phyloP scores from a whole-genome alignment of 345 rosid genomes.

The Isatis tinctoria region DNA sequence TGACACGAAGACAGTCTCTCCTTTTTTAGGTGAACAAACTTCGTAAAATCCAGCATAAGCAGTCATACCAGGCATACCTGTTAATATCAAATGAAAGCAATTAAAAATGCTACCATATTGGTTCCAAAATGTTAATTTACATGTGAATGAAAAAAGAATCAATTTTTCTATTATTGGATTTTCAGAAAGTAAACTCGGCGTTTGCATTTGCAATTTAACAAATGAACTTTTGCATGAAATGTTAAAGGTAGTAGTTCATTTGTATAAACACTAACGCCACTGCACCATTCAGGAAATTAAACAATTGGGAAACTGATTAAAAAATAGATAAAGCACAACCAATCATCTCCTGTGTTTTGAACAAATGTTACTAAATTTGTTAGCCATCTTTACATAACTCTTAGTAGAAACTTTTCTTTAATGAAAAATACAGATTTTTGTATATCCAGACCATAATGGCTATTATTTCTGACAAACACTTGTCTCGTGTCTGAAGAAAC shows the following conservation, averaged over 20 bases:
- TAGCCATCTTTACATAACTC: not conserved
- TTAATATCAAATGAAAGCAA: not conserved
- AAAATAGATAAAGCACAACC: not conserved
- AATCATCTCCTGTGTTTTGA: not conserved
- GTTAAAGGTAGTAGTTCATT: not conserved
- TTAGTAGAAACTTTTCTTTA: not conserved
- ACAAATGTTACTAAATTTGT: not conserved
- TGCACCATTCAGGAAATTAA: not conserved
- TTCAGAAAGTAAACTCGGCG: too few relatives aligned
- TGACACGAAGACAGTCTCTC: conserved; percentile 53
- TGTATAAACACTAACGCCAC: not conserved
- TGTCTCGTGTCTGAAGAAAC: not conserved
- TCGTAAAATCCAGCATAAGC: conserved; percentile 57
- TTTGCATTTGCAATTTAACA: not conserved
- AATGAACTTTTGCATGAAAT: not conserved
- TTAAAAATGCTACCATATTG: not conserved
- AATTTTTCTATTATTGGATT: not conserved
- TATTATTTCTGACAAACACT: not conserved
- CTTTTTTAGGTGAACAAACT: conserved; percentile 46
- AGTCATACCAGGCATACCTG: conserved; percentile 59
- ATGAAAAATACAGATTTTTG: not conserved
- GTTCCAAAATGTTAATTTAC: not conserved
- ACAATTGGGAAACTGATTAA: not conserved
- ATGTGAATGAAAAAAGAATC: not conserved
- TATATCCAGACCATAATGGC: not conserved